Evolutionary conservation across 768 basidiomycete genomes (phyloP).

Genomic region (Saitozyma podzolica): DNA sequence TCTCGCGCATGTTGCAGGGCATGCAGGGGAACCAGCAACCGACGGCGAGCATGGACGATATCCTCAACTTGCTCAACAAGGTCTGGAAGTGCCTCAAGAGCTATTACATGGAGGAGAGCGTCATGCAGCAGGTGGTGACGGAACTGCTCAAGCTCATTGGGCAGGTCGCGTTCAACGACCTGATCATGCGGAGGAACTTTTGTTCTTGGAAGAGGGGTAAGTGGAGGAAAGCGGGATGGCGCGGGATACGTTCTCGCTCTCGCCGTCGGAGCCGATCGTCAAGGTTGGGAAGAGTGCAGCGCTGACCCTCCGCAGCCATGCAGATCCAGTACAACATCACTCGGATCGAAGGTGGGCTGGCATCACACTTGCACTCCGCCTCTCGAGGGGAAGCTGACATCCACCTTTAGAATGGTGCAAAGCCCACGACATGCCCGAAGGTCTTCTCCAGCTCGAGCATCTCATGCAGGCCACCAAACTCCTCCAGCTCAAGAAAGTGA

Average conservation of each 20-base stretch:
- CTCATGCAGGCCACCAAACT: constrained; percentile 99
- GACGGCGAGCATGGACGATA: constrained; percentile 97
- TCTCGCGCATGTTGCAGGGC: constrained; percentile 85
- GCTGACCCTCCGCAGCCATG: constrained; percentile 69
- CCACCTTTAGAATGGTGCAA: constrained; percentile 86
- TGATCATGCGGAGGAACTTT: constrained; percentile 97
- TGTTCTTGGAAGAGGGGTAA: constrained; percentile 98
- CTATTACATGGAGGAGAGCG: constrained; percentile 96
- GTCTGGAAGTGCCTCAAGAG: constrained; percentile 98
- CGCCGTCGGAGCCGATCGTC: not conserved
- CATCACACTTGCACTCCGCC: not conserved
- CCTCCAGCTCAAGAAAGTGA: constrained; percentile 92
- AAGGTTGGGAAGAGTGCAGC: not conserved
- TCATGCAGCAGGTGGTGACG: constrained; percentile 84
- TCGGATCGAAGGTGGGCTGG: constrained; percentile 40
- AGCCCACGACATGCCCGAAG: constrained; percentile 99
- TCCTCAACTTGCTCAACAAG: constrained; percentile 92
- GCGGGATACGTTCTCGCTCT: not conserved
- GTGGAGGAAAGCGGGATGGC: constrained; percentile 31
- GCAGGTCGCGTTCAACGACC: constrained; percentile 95
- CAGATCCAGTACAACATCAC: constrained; percentile 99
- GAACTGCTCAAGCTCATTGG: constrained; percentile 94
- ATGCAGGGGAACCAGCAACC: constrained; percentile 65
- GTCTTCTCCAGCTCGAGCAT: constrained; percentile 93
- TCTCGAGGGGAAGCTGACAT: not conserved